phyloP scores from a whole-genome alignment of 805 yeast genomes.

The Lachancea cidri region DNA sequence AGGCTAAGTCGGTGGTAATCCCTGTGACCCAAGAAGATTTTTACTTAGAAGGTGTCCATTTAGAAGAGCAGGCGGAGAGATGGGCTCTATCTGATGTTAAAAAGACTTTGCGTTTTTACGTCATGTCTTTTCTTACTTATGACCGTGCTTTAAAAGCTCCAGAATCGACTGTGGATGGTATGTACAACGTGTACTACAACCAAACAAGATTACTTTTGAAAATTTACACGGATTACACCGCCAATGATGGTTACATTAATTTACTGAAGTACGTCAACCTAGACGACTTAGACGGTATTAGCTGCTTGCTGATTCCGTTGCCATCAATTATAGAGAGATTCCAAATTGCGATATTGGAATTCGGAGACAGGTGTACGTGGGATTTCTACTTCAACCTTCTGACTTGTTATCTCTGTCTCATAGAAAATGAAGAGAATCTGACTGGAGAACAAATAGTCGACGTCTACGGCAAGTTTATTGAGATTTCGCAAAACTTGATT shows the following conservation, averaged over 20 bases:
- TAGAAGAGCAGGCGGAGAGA: constrained; percentile 34
- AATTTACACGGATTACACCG: constrained; percentile 26
- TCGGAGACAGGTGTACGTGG: constrained; percentile 22
- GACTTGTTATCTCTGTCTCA: constrained; percentile 20
- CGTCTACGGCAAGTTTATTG: constrained; percentile 15
- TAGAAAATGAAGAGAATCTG: constrained; percentile 19
- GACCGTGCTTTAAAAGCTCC: constrained; percentile 32
- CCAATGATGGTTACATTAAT: constrained; percentile 29
- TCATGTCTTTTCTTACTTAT: constrained; percentile 25
- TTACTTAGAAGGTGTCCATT: constrained; percentile 28
- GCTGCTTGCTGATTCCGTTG: constrained; percentile 12
- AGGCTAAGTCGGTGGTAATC: background rate
- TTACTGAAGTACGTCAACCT: constrained; percentile 25
- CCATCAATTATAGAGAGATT: constrained; percentile 19
- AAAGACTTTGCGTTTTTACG: constrained; percentile 25
- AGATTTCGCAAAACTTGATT: constrained; percentile 15
- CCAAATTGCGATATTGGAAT: constrained; percentile 17
- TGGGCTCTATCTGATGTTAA: constrained; percentile 32
- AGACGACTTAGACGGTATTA: constrained; percentile 20
- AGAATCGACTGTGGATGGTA: constrained; percentile 27
- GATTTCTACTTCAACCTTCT: constrained; percentile 30
- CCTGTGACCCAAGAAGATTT: constrained; percentile 27
- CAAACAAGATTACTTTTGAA: constrained; percentile 28
- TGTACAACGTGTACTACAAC: constrained; percentile 32
- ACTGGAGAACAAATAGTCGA: constrained; percentile 16